Conservation (phyloP, 1,139 yeast species). For the Candida sanyaensis region DNA sequence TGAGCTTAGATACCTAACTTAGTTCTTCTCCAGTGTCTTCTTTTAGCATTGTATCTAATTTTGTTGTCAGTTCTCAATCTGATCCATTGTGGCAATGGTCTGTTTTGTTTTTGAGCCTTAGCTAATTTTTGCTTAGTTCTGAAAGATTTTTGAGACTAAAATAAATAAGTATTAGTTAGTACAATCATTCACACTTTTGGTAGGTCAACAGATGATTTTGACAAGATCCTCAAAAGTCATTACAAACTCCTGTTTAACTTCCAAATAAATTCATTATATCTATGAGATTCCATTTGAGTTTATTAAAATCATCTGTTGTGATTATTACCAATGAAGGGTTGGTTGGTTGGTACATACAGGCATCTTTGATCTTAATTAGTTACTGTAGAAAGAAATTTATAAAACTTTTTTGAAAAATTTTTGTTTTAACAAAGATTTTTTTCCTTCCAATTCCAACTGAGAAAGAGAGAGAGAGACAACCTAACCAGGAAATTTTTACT, state of each 20-base stretch:
- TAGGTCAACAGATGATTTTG: not conserved
- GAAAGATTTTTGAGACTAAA: conserved; percentile 94
- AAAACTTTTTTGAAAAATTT: conserved; percentile 7
- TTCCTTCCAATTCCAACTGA: not conserved
- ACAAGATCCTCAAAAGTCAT: no score
- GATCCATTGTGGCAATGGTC: conserved; percentile 99
- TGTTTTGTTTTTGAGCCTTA: conserved; percentile 98
- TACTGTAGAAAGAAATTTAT: conserved; percentile 8
- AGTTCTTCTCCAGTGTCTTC: conserved; percentile 99
- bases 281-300: not conserved
- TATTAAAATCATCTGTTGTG: conserved; percentile 1
- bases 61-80: conserved; percentile 98
- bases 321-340: not conserved
- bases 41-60: conserved; percentile 99
- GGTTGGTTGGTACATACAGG: conserved; percentile 35
- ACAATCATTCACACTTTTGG: conserved; percentile 3
- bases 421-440: conserved; percentile 7
- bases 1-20: conserved; percentile 89
- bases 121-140: conserved; percentile 98
- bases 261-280: not conserved
- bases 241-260: not conserved
- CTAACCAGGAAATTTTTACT: not conserved
- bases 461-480: not conserved
- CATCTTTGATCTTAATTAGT: conserved; percentile 25
- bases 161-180: conserved; percentile 20